Evolutionary conservation across 208 protist genomes (phyloP).

Genomic region (Acanthamoeba sp.): DNA sequence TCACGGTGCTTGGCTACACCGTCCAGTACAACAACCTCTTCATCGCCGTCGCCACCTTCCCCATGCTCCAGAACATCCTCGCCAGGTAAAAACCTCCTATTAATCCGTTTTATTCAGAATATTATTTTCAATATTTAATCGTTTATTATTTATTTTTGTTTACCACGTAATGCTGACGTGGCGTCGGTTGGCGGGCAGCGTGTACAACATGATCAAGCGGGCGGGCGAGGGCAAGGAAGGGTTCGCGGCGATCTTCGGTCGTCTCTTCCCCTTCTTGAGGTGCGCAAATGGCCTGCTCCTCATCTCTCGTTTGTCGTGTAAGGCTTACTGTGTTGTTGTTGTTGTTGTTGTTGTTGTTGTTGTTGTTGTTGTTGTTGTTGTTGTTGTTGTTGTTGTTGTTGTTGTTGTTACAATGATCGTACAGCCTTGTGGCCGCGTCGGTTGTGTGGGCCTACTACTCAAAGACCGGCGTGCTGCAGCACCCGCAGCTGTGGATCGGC

Average conservation of each 20-base stretch:
- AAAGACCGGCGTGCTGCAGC: not conserved
- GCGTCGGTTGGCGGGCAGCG: not conserved
- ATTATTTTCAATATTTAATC: too few species aligned
- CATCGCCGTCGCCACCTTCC: not conserved
- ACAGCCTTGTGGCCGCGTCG: not conserved
- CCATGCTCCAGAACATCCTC: constrained; percentile 19
- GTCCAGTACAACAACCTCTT: constrained; percentile 30
- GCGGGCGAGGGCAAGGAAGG: not conserved
- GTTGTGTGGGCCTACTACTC: constrained; percentile 49
- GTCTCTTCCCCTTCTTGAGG: constrained; percentile 18
- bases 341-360: too few species aligned
- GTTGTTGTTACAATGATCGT: too few species aligned
- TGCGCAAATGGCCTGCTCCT: too few species aligned
- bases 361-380: too few species aligned
- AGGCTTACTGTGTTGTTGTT: too few species aligned
- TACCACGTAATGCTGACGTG: not conserved
- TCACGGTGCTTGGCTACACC: not conserved
- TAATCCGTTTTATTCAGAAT: not conserved
- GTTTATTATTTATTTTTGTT: not conserved
- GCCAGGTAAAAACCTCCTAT: not conserved
- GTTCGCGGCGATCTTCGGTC: not conserved
- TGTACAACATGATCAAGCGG: constrained; percentile 50
- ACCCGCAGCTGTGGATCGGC: constrained; percentile 52
- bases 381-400: too few species aligned
- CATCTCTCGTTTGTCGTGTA: too few species aligned